Evolutionary conservation across 352 stramenopile genomes (phyloP), one percentile per base, ranked within the genome.

Genomic region (Stramenopiles sp.): DNA sequence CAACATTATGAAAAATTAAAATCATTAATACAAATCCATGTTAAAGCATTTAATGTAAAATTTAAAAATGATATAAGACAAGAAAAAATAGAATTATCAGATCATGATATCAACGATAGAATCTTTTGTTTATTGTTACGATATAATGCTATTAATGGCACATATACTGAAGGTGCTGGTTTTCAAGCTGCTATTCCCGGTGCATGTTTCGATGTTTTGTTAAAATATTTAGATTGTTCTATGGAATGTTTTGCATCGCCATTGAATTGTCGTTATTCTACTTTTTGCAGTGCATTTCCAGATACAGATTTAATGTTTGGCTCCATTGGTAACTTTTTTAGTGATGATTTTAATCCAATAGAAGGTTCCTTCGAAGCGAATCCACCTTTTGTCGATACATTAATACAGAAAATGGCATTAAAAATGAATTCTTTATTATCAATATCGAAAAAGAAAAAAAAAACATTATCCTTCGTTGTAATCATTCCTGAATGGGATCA

Each of bases 191-290:
- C 85, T 23, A 86, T 98, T 30, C 93, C 94, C 76, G 90, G 94
- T 63, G 85, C 93, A 79, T 93, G 92, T 73, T 97, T 98, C 79
- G 91, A 96, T 80, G 87, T 91, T 73, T 81, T 97, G 78, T 83
- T 96, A 65, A 81, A 87, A 29, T 89, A 90, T 77, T 97, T 97
- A 81, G 90, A 91, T 63, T 95, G 91, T 81, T 84, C 87, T 74
- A 93, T 97, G 86, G 92, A 96, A 84, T 96, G 91, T 83, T 97
- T 98, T 78, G 91, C 92, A 23, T 95, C 90, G 77, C 92, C 92
- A n/a, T 86, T 98, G 63, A 98, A 98, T 86, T 94, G 86, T 63
- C 89, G 89, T 32, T 96, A 95, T 85, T 86, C 83, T 7, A 89
- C 86, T 74, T 95, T 94, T 81, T 95, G 91, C 84, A 94, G 87